Evolutionary conservation across 257 asterid genomes (phyloP).

Genomic region (Hygrophila difformis): DNA sequence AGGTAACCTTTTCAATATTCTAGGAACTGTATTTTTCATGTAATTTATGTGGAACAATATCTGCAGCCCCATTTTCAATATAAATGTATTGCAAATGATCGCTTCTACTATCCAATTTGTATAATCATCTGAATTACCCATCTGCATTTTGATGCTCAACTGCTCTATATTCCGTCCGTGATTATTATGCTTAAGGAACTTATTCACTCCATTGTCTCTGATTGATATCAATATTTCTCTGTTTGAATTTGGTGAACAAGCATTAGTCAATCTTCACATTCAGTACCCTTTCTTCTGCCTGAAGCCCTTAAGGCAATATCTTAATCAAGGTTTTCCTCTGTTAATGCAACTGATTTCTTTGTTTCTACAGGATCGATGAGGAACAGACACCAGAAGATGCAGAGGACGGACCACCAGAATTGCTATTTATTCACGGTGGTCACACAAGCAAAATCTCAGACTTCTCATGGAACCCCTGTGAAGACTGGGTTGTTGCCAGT

Average conservation of each 20-base stretch:
- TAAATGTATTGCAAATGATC: no score
- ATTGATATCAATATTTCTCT: no score
- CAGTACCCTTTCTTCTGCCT: no score
- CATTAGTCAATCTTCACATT: no score
- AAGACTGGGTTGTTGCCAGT: conserved; percentile 69
- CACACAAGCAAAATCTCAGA: conserved; percentile 65
- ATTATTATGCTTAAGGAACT: no score
- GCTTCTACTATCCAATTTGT: no score
- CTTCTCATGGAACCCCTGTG: conserved; percentile 72
- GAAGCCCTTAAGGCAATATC: background rate
- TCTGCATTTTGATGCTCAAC: no score
- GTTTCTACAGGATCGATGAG: conserved; percentile 38
- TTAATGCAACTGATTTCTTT: background rate
- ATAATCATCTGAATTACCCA: no score
- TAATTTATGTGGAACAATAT: background rate
- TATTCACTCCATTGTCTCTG: no score
- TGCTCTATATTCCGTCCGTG: no score
- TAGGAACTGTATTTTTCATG: background rate
- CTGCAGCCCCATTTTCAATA: no score
- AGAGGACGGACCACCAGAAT: conserved; percentile 68
- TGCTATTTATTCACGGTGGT: conserved; percentile 61
- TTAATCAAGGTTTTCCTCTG: background rate
- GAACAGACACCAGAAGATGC: conserved; percentile 64
- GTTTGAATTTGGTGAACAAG: no score
- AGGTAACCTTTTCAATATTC: conserved; percentile 25